phyloP scores from a whole-genome alignment of 768 basidiomycete species.

The Termitomyces titanicus region DNA sequence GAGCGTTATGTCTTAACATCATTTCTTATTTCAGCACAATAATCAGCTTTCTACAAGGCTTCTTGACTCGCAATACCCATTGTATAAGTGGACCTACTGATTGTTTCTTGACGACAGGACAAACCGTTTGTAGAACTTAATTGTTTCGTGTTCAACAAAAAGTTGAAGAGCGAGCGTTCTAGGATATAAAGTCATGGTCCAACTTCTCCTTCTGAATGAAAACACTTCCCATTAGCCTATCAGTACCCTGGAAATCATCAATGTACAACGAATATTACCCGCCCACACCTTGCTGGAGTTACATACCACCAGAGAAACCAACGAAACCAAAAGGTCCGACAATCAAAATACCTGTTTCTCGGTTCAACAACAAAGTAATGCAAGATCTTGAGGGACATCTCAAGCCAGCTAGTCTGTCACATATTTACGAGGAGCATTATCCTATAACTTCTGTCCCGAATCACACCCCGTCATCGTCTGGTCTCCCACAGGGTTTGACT shows the following conservation, averaged over 20 bases:
- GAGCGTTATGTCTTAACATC: background rate
- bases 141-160: background rate
- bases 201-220: background rate
- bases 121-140: background rate
- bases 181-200: background rate
- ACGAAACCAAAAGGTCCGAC: background rate
- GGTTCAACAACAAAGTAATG: background rate
- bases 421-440: background rate
- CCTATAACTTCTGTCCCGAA: background rate
- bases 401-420: background rate
- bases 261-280: constrained; percentile 2
- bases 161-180: too few relatives aligned
- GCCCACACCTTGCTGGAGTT: background rate
- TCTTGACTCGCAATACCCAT: background rate
- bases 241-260: background rate
- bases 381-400: background rate
- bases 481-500: background rate
- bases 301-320: background rate
- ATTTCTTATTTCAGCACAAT: background rate
- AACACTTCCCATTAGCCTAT: background rate
- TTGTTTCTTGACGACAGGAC: background rate
- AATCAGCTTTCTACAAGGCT: background rate
- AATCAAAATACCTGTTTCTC: background rate
- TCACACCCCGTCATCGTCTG: background rate
- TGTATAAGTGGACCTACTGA: background rate